Evolutionary conservation across 2,329 filamentous ascomycete species (phyloP).

Genomic region (Cadophora luteo-olivacea): DNA sequence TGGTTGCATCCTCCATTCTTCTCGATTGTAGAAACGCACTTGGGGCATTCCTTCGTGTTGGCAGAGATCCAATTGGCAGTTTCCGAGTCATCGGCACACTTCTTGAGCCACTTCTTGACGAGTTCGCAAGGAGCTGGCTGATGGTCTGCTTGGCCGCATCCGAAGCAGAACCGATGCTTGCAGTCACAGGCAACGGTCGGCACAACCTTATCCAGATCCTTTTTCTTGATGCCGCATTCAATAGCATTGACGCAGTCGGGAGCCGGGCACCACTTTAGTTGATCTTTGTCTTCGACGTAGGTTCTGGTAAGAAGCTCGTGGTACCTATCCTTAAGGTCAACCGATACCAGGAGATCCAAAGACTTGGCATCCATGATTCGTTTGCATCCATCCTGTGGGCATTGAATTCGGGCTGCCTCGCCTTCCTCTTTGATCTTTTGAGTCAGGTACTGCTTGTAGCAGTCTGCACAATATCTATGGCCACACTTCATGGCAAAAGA

Average conservation of each 20-base stretch:
- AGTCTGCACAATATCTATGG: conserved; percentile 91
- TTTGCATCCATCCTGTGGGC: conserved; percentile 85
- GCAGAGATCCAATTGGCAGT: conserved; percentile 99
- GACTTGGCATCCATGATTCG: conserved; percentile 91
- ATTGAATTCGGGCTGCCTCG: conserved; percentile 93
- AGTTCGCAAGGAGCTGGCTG: conserved; percentile 90
- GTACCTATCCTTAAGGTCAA: conserved; percentile 69
- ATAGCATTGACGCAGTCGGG: conserved; percentile 96
- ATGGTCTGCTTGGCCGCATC: conserved; percentile 87
- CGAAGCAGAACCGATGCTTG: conserved; percentile 91
- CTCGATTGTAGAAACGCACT: conserved; percentile 95
- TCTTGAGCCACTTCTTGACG: conserved; percentile 96
- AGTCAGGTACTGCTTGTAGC: conserved; percentile 87
- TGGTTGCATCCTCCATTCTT: conserved; percentile 99
- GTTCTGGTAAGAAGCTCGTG: conserved; percentile 87
- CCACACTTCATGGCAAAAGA: conserved; percentile 96
- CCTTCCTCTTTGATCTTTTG: conserved; percentile 97
- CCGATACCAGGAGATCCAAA: conserved; percentile 74
- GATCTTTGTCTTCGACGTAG: conserved; percentile 96
- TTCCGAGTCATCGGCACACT: conserved; percentile 97
- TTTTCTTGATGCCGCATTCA: conserved; percentile 86
- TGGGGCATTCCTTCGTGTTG: conserved; percentile 97
- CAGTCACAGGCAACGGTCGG: conserved; percentile 89
- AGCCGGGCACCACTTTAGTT: conserved; percentile 95
- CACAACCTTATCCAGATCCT: conserved; percentile 83